Conservation (phyloP, 2,329 filamentous ascomycete species). For the Calycina marina region DNA sequence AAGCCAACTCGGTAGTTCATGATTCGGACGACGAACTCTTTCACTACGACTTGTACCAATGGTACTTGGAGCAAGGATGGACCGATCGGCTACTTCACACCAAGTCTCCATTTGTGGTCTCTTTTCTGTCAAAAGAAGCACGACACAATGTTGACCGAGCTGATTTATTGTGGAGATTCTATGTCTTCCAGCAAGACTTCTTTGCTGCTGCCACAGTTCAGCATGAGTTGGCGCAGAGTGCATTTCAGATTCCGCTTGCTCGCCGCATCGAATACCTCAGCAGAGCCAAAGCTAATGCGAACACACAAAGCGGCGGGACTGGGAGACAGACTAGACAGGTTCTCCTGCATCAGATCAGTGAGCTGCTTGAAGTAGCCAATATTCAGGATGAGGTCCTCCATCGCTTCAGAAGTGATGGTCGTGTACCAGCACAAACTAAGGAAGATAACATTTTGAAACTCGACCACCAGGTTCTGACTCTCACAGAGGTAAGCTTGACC, state of each 20-base stretch:
- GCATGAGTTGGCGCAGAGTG: constrained; percentile 67
- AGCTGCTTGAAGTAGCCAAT: constrained; percentile 80
- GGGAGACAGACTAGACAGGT: constrained; percentile 71
- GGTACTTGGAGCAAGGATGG: constrained; percentile 81
- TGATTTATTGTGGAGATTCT: constrained; percentile 86
- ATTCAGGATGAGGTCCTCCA: constrained; percentile 88
- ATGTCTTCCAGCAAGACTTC: constrained; percentile 69
- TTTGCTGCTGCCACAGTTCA: constrained; percentile 83
- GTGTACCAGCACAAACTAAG: constrained; percentile 50
- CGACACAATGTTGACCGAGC: constrained; percentile 60
- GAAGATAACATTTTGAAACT: constrained; percentile 51
- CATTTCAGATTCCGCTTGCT: constrained; percentile 62
- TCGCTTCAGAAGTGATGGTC: constrained; percentile 56
- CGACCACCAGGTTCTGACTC: constrained; percentile 61
- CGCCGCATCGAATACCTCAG: constrained; percentile 81
- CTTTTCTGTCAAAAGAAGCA: constrained; percentile 69
- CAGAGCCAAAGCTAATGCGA: constrained; percentile 82
- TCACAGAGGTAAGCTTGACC: constrained; percentile 53
- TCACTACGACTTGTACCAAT: constrained; percentile 92
- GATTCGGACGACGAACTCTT: constrained; percentile 84
- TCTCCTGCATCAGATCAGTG: constrained; percentile 69
- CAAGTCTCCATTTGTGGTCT: constrained; percentile 71
- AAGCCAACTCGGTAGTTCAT: constrained; percentile 86
- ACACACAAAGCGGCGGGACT: constrained; percentile 63
- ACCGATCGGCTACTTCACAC: constrained; percentile 74